These are phyloP conservation scores for Mucor sp. DNA, from an alignment of 371 early-diverging fungal genomes.

Conservation along the genomic window DNA sequence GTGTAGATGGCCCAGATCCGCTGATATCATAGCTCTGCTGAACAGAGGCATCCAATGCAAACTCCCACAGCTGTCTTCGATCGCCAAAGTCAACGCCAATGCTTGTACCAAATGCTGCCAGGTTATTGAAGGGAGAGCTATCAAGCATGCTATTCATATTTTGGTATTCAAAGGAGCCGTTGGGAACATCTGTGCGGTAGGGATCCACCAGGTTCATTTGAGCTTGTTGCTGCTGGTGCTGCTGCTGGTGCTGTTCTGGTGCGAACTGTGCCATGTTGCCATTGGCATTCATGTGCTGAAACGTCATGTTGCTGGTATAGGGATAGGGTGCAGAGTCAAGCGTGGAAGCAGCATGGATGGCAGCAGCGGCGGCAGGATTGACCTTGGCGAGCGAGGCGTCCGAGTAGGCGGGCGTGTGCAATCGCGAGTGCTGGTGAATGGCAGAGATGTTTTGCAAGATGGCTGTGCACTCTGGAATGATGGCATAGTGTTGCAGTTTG, in stretches of 20 bases:
- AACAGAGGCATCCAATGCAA: background rate
- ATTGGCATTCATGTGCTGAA: background rate
- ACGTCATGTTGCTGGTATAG: background rate
- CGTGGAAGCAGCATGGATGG: background rate
- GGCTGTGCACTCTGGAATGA: constrained; percentile 17
- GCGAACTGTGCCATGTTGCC: background rate
- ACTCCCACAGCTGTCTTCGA: constrained; percentile 13
- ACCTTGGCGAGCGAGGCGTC: background rate
- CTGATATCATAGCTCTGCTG: background rate
- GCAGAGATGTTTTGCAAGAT: constrained; percentile 14
- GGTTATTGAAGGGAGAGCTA: background rate
- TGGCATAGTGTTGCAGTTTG: constrained; percentile 3
- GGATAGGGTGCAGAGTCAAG: background rate
- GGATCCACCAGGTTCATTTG: background rate
- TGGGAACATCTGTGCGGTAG: background rate
- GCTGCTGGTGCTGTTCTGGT: background rate
- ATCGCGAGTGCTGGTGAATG: background rate
- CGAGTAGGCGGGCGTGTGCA: background rate
- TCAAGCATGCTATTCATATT: background rate
- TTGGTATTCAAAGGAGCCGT: background rate
- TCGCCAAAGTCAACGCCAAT: constrained; percentile 14
- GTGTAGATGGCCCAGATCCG: constrained; percentile 9
- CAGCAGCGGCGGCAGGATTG: background rate
- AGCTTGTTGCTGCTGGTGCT: background rate
- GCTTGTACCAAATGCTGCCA: background rate